A percentile compares a stretch with the other conserved stretches of the same genome.
Evolutionary conservation across 805 yeast genomes (phyloP).

Genomic region (Starmerella bombicola): DNA sequence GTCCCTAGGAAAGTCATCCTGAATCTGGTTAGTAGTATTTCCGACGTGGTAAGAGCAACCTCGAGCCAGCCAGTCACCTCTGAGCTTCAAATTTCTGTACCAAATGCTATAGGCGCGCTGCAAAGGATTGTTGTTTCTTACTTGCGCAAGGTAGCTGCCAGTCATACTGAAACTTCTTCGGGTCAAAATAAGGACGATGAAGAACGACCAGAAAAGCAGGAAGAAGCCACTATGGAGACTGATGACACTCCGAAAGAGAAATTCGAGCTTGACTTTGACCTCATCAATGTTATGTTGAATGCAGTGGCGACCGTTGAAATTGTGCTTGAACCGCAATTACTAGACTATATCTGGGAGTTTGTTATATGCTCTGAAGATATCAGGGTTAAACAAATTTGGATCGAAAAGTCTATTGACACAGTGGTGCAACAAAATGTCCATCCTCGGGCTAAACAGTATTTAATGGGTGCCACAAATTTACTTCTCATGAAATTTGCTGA

Average conservation of each 20-base stretch:
- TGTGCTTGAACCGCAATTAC: constrained; percentile 1
- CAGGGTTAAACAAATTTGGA: constrained; percentile 10
- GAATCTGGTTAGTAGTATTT: constrained; percentile 30
- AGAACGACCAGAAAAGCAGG: background rate
- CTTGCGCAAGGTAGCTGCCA: background rate
- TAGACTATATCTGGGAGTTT: constrained; percentile 8
- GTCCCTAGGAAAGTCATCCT: constrained; percentile 5
- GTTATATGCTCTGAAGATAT: background rate
- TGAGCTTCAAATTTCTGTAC: constrained; percentile 54
- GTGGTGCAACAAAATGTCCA: constrained; percentile 5
- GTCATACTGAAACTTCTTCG: background rate
- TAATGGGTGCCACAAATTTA: constrained; percentile 41
- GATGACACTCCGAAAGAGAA: background rate
- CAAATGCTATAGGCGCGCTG: constrained; percentile 52
- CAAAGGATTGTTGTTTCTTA: constrained; percentile 34
- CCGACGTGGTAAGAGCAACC: constrained; percentile 35
- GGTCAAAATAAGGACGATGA: background rate
- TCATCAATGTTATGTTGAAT: constrained; percentile 2
- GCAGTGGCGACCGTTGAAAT: constrained; percentile 3
- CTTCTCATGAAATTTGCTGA: constrained; percentile 51
- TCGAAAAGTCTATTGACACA: constrained; percentile 1
- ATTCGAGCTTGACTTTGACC: constrained; percentile 6
- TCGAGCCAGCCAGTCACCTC: constrained; percentile 41
- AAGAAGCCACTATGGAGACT: background rate
- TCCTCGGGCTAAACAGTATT: constrained; percentile 8